phyloP scores from a whole-genome alignment of 805 yeast species.

The Wickerhamiella vanderwaltii region DNA sequence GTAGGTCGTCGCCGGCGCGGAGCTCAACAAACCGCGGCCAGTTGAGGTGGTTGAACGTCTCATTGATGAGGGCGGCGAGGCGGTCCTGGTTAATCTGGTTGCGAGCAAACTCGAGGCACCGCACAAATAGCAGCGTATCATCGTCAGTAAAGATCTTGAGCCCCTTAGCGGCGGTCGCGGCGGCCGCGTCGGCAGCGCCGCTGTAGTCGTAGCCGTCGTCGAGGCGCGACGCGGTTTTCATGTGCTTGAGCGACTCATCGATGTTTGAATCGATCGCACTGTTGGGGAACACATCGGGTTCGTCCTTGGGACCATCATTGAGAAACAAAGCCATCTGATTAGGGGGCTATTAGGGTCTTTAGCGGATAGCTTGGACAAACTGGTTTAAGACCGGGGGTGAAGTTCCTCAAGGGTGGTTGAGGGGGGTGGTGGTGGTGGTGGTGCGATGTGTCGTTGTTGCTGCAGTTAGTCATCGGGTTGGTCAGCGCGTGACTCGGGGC shows the following conservation, averaged over 20 bases:
- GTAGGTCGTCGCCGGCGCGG: not conserved
- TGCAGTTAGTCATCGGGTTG: not conserved
- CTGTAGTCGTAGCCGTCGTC: slow-evolving; percentile 1
- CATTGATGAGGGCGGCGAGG: not conserved
- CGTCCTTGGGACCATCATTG: not conserved
- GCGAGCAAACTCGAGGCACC: not conserved
- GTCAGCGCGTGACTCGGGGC: too few relatives aligned
- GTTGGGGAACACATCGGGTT: slow-evolving; percentile 4
- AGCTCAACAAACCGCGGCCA: slow-evolving; percentile 8
- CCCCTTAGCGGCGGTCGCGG: not conserved
- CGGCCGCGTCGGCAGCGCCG: slow-evolving; percentile 1
- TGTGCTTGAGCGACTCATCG: slow-evolving; percentile 10
- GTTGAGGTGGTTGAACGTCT: not conserved
- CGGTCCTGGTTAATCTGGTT: slow-evolving; percentile 2
- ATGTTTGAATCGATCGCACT: slow-evolving; percentile 9
- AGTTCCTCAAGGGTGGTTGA: too few relatives aligned
- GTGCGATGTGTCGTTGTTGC: not conserved
- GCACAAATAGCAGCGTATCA: slow-evolving; percentile 8
- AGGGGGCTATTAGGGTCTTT: slow-evolving; percentile 6
- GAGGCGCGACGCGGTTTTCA: slow-evolving; percentile 1
- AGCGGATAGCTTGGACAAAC: too few relatives aligned
- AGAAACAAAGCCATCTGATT: slow-evolving; percentile 2
- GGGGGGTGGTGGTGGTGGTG: too few relatives aligned
- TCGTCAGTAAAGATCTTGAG: slow-evolving; percentile 6
- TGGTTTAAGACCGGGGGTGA: too few relatives aligned